phyloP scores from a whole-genome alignment of 2,329 filamentous ascomycete genomes.

The Cytospora mali region DNA sequence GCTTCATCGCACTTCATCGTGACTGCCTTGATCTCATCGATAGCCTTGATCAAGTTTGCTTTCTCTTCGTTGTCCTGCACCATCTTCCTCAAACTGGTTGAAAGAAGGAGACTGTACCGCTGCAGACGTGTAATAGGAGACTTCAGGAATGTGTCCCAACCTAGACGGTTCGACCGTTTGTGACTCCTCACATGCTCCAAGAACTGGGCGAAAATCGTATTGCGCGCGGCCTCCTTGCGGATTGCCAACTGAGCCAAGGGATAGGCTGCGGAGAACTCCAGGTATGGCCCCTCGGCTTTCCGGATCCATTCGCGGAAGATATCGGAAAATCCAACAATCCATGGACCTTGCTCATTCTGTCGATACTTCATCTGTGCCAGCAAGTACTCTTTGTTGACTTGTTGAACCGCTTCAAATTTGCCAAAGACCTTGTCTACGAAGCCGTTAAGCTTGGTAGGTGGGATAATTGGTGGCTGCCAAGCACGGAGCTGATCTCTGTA shows the following conservation, averaged over 20 bases:
- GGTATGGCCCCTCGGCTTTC: slow-evolving; percentile 85
- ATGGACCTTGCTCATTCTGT: slow-evolving; percentile 94
- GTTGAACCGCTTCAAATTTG: slow-evolving; percentile 83
- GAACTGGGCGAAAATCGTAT: slow-evolving; percentile 84
- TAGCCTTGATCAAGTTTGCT: slow-evolving; percentile 77
- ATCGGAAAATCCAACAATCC: slow-evolving; percentile 91
- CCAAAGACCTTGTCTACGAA: slow-evolving; percentile 89
- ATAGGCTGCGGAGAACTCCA: slow-evolving; percentile 88
- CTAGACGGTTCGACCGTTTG: slow-evolving; percentile 77
- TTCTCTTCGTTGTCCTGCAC: slow-evolving; percentile 86
- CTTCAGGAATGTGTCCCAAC: slow-evolving; percentile 94
- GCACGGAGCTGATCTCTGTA: slow-evolving; percentile 80
- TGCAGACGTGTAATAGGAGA: slow-evolving; percentile 90
- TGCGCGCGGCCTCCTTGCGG: slow-evolving; percentile 80
- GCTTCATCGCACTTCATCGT: slow-evolving; percentile 89
- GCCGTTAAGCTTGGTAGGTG: slow-evolving; percentile 73
- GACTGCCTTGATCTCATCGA: slow-evolving; percentile 88
- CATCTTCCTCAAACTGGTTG: slow-evolving; percentile 84
- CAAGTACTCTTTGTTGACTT: slow-evolving; percentile 90
- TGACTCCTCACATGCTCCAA: slow-evolving; percentile 79
- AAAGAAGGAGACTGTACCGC: slow-evolving; percentile 81
- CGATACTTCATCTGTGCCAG: slow-evolving; percentile 94
- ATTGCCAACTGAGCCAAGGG: slow-evolving; percentile 82
- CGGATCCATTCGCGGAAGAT: slow-evolving; percentile 98
- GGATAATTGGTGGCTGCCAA: slow-evolving; percentile 78